Base-by-base conservation (phyloP, 768 basidiomycete genomes). In the Amyloporia xantha region DNA sequence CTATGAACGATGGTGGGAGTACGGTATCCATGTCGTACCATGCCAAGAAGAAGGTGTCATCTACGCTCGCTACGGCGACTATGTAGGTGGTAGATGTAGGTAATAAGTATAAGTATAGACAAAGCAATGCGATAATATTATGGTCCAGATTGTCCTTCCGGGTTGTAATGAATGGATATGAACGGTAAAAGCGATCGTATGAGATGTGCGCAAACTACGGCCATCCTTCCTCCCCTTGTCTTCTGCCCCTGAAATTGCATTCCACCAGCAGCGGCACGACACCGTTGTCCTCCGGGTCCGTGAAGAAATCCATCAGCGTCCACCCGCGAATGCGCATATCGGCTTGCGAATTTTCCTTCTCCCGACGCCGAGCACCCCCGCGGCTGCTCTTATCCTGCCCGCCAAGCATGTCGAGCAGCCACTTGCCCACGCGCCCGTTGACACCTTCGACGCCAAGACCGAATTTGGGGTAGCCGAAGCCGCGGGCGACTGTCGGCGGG, bases 401-500 rank as follows among this genome's bases (percentile, higher is more conserved):
- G 41, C 54, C 48, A 23, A 91, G 64, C 51, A 69, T 65, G 33
- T 78, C 74, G 38, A 91, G 60, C 17, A 92, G 61, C 86, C 90
- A 95, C 47, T 67, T 68, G 2, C 76, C 82, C 2, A 91, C 68
- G n/a, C 83, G 74, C 20, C 71, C 72, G 59, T 97, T 97, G 35
- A 93, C 82, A 2, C 93, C 93, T 61, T 89, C 82, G n/a, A 92
- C 71, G 4, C 92, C 92, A 5, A 92, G 59, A 2, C 84, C 83
- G 66, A 75, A 70, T 30, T 72, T 68, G 0, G 90, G 89, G 82
- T 83, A 91, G 12, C 91, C 91, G 58, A 91, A 81, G 0, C 93
- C 93, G 55, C 77, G 78, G 4, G 94, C 89, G 20, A 95, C 71
- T 9, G 74, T 68, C 4, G 84, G 74, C 5, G 93, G 94, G 19